Evolutionary conservation across 1,139 yeast genomes (phyloP).

Genomic region (Scheffersomyces quercinus): DNA sequence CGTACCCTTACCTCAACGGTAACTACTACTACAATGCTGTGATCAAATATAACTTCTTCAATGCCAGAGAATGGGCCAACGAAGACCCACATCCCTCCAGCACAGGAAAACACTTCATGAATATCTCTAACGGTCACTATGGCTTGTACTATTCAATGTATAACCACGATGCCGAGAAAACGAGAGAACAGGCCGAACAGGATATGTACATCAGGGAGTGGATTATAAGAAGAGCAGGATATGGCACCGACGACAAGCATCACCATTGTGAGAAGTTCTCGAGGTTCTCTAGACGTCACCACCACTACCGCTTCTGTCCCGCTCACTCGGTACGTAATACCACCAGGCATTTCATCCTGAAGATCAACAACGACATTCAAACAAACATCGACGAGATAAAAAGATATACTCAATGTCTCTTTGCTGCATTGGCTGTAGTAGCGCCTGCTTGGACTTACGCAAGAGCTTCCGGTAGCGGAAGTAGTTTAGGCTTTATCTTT

Average conservation of each 20-base stretch:
- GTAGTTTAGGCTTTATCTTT: not conserved
- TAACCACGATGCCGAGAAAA: slow-evolving; percentile 34
- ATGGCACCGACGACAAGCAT: not conserved
- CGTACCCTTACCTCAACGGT: slow-evolving; percentile 35
- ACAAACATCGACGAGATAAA: slow-evolving; percentile 25
- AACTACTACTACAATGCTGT: slow-evolving; percentile 19
- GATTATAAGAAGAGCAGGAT: not conserved
- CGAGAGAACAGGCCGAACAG: not conserved
- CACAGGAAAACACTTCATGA: slow-evolving; percentile 24
- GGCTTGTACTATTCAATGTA: slow-evolving; percentile 47
- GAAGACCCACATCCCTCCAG: slow-evolving; percentile 37
- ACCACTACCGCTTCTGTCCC: too few species aligned
- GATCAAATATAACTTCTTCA: slow-evolving; percentile 21
- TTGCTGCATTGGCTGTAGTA: slow-evolving; percentile 1
- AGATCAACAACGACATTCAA: slow-evolving; percentile 29
- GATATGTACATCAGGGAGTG: not conserved
- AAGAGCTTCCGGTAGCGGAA: not conserved
- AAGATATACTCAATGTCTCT: slow-evolving; percentile 1
- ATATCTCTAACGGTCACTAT: slow-evolving; percentile 44
- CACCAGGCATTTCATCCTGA: slow-evolving; percentile 30
- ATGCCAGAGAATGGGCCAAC: slow-evolving; percentile 21
- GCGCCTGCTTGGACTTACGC: not conserved
- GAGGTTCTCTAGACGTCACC: not conserved
- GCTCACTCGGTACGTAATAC: slow-evolving; percentile 4
- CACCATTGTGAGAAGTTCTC: not conserved